Conservation (phyloP, 306 rosid species). For the Rosa multiflora region DNA sequence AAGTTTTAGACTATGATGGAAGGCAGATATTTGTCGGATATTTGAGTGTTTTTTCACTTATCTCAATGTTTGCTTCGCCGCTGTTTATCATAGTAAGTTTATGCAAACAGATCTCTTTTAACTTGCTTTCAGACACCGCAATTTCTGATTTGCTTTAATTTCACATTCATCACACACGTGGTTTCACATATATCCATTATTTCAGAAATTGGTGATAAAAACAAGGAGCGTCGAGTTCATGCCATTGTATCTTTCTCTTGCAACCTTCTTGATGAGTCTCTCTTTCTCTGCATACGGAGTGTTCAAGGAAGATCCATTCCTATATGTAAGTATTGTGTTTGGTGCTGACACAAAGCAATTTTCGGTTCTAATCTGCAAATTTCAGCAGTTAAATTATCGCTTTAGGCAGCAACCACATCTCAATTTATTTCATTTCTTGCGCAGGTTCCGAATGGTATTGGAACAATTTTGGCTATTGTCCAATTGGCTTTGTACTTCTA, state of each 20-base stretch:
- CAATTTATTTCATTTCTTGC: background rate
- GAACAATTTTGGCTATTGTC: slow-evolving; percentile 35
- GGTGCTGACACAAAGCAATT: background rate
- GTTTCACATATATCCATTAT: background rate
- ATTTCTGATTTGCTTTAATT: background rate
- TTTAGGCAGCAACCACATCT: background rate
- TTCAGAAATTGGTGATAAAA: slow-evolving; percentile 43
- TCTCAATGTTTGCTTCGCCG: slow-evolving; percentile 49
- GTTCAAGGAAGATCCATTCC: slow-evolving; percentile 36
- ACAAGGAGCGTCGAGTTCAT: slow-evolving; percentile 41
- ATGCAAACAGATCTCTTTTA: background rate
- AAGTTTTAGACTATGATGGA: slow-evolving; percentile 15
- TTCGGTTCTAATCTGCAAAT: background rate
- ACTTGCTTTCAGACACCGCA: background rate
- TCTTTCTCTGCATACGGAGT: slow-evolving; percentile 40
- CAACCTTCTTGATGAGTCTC: slow-evolving; percentile 49
- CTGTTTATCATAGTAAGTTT: slow-evolving; percentile 41
- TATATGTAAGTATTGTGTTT: slow-evolving; percentile 34
- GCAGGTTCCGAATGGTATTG: slow-evolving; percentile 41
- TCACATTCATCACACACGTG: background rate
- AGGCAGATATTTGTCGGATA: slow-evolving; percentile 33
- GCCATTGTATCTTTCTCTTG: slow-evolving; percentile 43
- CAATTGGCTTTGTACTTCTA: slow-evolving; percentile 35
- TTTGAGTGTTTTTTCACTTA: slow-evolving; percentile 38
- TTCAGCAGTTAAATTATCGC: background rate